A percentile compares a stretch with the other conserved stretches of the same genome.
phyloP scores from a whole-genome alignment of 129 eudicot genomes.

The Flaveria trinervia region DNA sequence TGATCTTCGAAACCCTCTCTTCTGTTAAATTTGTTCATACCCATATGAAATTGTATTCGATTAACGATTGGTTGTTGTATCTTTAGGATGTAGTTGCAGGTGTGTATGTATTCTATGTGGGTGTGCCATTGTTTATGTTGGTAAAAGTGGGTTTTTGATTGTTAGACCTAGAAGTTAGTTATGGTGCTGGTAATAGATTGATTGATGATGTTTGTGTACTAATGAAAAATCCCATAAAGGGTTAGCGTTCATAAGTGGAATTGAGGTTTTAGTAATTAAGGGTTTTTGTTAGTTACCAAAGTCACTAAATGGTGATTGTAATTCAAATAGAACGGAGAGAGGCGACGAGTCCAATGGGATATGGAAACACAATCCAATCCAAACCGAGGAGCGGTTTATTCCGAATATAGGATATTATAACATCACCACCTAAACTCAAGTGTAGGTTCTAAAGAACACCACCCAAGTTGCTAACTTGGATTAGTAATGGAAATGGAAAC shows the following conservation, averaged over 20 bases:
- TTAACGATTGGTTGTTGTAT: background rate
- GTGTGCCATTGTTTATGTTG: background rate
- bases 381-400: no score
- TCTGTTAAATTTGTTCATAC: background rate
- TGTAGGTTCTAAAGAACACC: no score
- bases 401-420: no score
- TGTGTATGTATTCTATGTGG: background rate
- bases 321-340: no score
- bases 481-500: no score
- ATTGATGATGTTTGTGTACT: background rate
- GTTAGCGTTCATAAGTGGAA: background rate
- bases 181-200: background rate
- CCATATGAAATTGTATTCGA: background rate
- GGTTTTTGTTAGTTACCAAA: no score
- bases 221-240: background rate
- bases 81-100: background rate
- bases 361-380: no score
- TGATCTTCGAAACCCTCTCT: background rate
- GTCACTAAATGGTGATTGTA: no score
- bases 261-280: background rate
- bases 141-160: background rate
- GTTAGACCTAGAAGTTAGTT: slow-evolving; percentile 18
- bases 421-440: no score
- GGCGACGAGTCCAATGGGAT: no score
- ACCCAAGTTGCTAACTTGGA: no score